Evolutionary conservation across 768 basidiomycete genomes (phyloP).

Genomic region (Lentinula lateritia): DNA sequence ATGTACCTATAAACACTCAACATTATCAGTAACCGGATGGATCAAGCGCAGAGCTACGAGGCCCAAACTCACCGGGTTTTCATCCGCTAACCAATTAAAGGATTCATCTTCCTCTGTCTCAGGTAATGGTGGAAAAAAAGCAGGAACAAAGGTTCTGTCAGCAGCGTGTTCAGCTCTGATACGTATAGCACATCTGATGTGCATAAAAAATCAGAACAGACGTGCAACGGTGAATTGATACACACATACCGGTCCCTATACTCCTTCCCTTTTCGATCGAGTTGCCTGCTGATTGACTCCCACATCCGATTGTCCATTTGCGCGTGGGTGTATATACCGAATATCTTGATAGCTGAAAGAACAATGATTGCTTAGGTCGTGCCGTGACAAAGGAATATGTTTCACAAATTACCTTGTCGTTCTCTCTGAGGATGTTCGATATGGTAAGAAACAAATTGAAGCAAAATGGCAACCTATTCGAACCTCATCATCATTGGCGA

Average conservation of each 20-base stretch:
- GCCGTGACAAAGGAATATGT: background rate
- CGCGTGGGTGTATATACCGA: constrained; percentile 44
- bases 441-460: background rate
- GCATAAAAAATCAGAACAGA: background rate
- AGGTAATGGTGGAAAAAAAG: constrained; percentile 40
- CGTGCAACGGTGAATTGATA: background rate
- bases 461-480: background rate
- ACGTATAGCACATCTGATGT: constrained; percentile 40
- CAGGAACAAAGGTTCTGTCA: constrained; percentile 42
- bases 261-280: constrained; percentile 39
- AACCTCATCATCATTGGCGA: constrained; percentile 18
- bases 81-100: constrained; percentile 23
- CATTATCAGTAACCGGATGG: background rate
- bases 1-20: constrained; percentile 36
- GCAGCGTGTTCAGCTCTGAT: constrained; percentile 25
- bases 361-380: background rate
- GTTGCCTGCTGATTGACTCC: constrained; percentile 37
- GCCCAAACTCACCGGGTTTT: background rate
- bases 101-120: constrained; percentile 23
- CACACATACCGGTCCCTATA: constrained; percentile 43
- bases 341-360: constrained; percentile 37
- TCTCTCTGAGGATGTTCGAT: constrained; percentile 11
- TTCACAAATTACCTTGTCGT: constrained; percentile 11
- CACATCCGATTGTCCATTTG: constrained; percentile 41
- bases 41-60: background rate